Base-by-base conservation (phyloP, 2,329 filamentous ascomycete species). In the Leptodontidium sp. region DNA sequence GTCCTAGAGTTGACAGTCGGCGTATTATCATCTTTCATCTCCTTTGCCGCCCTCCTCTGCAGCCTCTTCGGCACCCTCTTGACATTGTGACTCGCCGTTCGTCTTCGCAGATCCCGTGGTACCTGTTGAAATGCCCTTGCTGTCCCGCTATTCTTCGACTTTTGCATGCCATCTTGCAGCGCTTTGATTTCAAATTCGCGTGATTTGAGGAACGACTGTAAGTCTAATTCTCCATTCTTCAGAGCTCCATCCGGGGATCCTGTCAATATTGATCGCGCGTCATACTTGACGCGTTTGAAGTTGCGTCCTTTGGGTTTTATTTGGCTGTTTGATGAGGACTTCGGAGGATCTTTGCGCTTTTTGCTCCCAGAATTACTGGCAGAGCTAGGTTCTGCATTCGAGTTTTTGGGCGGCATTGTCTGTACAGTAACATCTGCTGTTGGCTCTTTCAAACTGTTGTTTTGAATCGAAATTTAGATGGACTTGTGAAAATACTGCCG, bases 41-140 rank as follows among this genome's bases (percentile, higher is more conserved):
- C 87, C 71, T 80, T 82, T 75, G 84, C 87, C 0, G 93, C 94
- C 73, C 91, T 87, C 49, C 82, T 82, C 66, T 91, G 87, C 76
- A 98, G 81, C 71, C 93, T 84, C 77, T 90, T 91, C 2, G 96
- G 96, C 17, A 99, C 91, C 71, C 91, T 88, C 81, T 95, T 97
- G 45, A 92, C 92, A 85, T 99, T 98, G 81, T 99, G 96, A 79
- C 94, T 97, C 24, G 95, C 96, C 0, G 95, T 97, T 75, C 96
- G 87, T 72, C 96, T 86, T 73, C 96, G 86, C 86, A 99, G 82
- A 61, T 91, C 90, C 73, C 93, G 88, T 1, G 96, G 96, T 5
- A 99, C 92, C 74, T 93, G 88, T 80, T 99, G 96, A 77, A 98
- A 98, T 15, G 95, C 94, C 63, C 95, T 87, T 67, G 88, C 90